Conservation (phyloP, 2,329 filamentous ascomycete genomes). For the Aspergillus fumigatus region DNA sequence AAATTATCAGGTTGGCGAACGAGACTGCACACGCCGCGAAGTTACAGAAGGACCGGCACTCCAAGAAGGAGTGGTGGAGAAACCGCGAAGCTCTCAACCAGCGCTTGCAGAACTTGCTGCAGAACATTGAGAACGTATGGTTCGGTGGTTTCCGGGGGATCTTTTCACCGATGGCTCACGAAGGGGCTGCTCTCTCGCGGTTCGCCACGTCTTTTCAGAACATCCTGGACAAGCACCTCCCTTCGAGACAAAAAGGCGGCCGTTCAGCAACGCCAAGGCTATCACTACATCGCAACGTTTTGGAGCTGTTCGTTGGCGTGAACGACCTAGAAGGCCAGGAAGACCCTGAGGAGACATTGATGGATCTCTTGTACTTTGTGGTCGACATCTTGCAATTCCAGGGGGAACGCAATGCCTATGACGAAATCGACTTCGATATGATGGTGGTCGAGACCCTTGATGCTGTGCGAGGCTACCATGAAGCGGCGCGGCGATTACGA, state of each 20-base stretch:
- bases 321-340: constrained; percentile 66
- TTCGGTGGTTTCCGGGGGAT: constrained; percentile 91
- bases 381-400: constrained; percentile 96
- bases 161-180: constrained; percentile 69
- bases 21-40: constrained; percentile 71
- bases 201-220: constrained; percentile 76
- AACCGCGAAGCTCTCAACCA: constrained; percentile 75
- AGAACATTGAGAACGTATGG: constrained; percentile 89
- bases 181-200: constrained; percentile 61
- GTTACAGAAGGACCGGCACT: constrained; percentile 68
- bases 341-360: constrained; percentile 84
- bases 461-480: constrained; percentile 74
- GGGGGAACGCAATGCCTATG: constrained; percentile 92
- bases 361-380: constrained; percentile 90
- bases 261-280: constrained; percentile 52
- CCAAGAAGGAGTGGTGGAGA: constrained; percentile 83
- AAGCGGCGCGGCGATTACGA: constrained; percentile 38
- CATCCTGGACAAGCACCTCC: constrained; percentile 77
- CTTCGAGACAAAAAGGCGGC: constrained; percentile 63
- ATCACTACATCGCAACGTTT: constrained; percentile 60
- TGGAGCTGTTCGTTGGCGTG: constrained; percentile 85
- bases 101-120: constrained; percentile 70
- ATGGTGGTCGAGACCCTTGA: constrained; percentile 88
- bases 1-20: constrained; percentile 79
- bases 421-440: constrained; percentile 91